phyloP scores from a whole-genome alignment of 352 stramenopile genomes.

The Pythium aquatile region DNA sequence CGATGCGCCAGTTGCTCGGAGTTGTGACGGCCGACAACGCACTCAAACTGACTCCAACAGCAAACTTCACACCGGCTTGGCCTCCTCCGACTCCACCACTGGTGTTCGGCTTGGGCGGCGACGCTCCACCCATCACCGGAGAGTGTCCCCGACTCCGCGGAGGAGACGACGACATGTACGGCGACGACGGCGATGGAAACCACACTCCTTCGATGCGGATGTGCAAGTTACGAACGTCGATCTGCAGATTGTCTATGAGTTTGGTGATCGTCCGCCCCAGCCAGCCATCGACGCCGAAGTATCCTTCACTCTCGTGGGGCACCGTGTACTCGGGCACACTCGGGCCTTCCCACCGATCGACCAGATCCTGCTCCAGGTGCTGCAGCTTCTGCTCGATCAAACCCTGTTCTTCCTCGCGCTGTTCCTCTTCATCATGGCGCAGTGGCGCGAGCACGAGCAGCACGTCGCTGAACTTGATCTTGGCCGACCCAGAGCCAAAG shows the following conservation, averaged over 20 bases:
- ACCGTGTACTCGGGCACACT: slow-evolving; percentile 63
- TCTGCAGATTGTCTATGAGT: slow-evolving; percentile 89
- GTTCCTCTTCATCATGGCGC: slow-evolving; percentile 64
- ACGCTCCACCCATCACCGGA: slow-evolving; percentile 14
- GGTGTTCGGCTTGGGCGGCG: background rate
- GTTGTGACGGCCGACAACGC: slow-evolving; percentile 86
- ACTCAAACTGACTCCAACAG: slow-evolving; percentile 72
- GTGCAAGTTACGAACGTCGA: slow-evolving; percentile 86
- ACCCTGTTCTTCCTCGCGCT: slow-evolving; percentile 54
- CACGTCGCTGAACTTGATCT: slow-evolving; percentile 88
- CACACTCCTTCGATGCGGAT: slow-evolving; percentile 82
- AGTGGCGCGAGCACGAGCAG: slow-evolving; percentile 75
- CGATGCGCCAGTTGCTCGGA: slow-evolving; percentile 80
- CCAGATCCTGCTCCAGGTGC: slow-evolving; percentile 69
- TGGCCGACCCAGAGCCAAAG: slow-evolving; percentile 72
- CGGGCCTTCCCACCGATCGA: slow-evolving; percentile 76
- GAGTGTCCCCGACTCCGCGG: slow-evolving; percentile 30
- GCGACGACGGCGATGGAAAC: slow-evolving; percentile 38
- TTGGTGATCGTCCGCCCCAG: slow-evolving; percentile 88
- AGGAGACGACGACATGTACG: slow-evolving; percentile 22
- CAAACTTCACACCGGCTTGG: slow-evolving; percentile 51
- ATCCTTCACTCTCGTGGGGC: slow-evolving; percentile 76
- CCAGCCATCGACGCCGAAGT: slow-evolving; percentile 88
- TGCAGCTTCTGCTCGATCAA: slow-evolving; percentile 71
- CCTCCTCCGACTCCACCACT: background rate